A percentile compares a stretch with the other conserved stretches of the same genome.
These are phyloP conservation scores for Calonectria leucothoes DNA, from an alignment of 2,329 filamentous ascomycete genomes.

Conservation along the genomic window DNA sequence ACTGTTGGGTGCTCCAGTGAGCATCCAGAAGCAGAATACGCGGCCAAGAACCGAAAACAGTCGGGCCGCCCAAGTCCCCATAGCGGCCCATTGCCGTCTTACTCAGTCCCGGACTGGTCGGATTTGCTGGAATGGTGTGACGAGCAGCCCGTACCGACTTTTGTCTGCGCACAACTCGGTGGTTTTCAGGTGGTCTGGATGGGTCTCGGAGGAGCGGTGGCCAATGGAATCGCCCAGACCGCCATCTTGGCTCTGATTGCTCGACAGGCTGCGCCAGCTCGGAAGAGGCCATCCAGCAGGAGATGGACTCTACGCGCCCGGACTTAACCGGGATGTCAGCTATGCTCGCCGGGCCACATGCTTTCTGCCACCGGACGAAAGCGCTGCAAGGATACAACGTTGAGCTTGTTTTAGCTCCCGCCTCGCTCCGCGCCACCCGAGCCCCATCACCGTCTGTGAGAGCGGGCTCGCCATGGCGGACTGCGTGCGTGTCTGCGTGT, in stretches of 20 bases:
- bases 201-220: slow-evolving; percentile 26
- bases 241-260: slow-evolving; percentile 60
- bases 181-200: slow-evolving; percentile 32
- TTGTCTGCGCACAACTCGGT: slow-evolving; percentile 18
- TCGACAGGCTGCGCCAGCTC: slow-evolving; percentile 54
- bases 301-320: slow-evolving; percentile 65
- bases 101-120: not conserved
- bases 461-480: not conserved
- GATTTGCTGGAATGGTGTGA: slow-evolving; percentile 6
- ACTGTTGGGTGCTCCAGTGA: slow-evolving; percentile 53
- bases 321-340: slow-evolving; percentile 53
- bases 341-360: slow-evolving; percentile 20
- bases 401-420: slow-evolving; percentile 40
- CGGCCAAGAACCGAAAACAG: slow-evolving; percentile 30
- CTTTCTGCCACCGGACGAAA: slow-evolving; percentile 21
- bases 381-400: slow-evolving; percentile 16
- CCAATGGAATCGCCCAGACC: slow-evolving; percentile 55
- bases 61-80: slow-evolving; percentile 31
- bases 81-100: slow-evolving; percentile 31
- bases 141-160: slow-evolving; percentile 12
- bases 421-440: slow-evolving; percentile 51
- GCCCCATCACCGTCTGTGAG: not conserved
- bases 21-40: slow-evolving; percentile 39
- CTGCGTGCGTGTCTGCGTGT: not conserved
- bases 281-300: slow-evolving; percentile 57